phyloP scores from a whole-genome alignment of 2,329 filamentous ascomycete genomes.

The Botrytis medusae region DNA sequence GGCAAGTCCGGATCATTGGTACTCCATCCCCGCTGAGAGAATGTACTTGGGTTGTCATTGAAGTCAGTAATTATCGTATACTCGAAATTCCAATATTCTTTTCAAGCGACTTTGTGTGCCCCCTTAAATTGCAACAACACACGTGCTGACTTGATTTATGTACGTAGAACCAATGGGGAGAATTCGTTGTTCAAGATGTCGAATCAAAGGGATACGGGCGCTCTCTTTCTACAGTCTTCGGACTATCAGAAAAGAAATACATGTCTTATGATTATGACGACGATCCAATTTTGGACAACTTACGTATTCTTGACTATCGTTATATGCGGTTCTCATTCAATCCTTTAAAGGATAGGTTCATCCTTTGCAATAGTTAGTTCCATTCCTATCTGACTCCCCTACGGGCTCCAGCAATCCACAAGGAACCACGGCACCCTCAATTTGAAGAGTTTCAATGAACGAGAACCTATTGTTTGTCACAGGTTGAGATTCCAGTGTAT shows the following conservation, averaged over 20 bases:
- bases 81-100: conserved; percentile 7
- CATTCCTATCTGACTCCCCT: background rate
- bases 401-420: background rate
- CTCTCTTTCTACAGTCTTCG: conserved; percentile 64
- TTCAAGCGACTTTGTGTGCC: background rate
- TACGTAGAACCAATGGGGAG: conserved; percentile 87
- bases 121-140: conserved; percentile 9
- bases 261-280: conserved; percentile 66
- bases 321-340: conserved; percentile 94
- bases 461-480: background rate
- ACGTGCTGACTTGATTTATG: conserved; percentile 38
- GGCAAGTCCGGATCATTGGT: conserved; percentile 77
- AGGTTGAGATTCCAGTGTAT: background rate
- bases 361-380: conserved; percentile 66
- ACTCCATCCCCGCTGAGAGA: conserved; percentile 65
- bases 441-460: background rate
- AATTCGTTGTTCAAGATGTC: conserved; percentile 77
- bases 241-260: conserved; percentile 60
- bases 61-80: conserved; percentile 52
- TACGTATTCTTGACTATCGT: conserved; percentile 84
- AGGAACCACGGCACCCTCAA: background rate
- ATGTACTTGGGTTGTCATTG: conserved; percentile 89
- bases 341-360: conserved; percentile 83
- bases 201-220: conserved; percentile 54
- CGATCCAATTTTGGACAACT: conserved; percentile 72